Conservation (phyloP, 1,284 basidiomycete species). For the Malassezia pachydermatis region DNA sequence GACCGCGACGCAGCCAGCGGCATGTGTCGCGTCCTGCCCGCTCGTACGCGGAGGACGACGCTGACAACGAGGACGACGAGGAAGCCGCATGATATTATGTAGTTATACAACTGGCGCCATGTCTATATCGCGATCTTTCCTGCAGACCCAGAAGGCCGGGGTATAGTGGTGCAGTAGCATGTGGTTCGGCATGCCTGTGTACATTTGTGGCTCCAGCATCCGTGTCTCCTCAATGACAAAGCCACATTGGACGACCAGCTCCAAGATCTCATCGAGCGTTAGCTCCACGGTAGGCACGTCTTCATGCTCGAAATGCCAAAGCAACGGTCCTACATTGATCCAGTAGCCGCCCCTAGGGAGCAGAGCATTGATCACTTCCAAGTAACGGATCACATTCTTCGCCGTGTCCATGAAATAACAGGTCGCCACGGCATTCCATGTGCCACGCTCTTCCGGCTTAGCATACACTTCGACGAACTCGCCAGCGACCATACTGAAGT, state of each 20-base stretch:
- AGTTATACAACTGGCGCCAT: constrained; percentile 26
- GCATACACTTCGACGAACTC: constrained; percentile 42
- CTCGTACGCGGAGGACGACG: neutral
- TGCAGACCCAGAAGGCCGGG: constrained; percentile 49
- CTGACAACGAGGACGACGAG: neutral
- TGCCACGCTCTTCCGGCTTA: constrained; percentile 56
- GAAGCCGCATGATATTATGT: no score
- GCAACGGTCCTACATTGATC: constrained; percentile 61
- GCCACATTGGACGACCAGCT: constrained; percentile 63
- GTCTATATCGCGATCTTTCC: constrained; percentile 31
- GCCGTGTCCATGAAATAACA: constrained; percentile 97
- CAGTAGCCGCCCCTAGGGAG: constrained; percentile 38
- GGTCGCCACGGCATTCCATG: constrained; percentile 82
- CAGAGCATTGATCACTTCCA: constrained; percentile 42
- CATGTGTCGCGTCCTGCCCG: neutral
- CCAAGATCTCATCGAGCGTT: constrained; percentile 74
- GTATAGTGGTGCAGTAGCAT: constrained; percentile 85
- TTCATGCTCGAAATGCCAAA: constrained; percentile 95
- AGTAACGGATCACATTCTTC: constrained; percentile 37
- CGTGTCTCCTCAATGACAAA: constrained; percentile 72
- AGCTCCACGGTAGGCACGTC: constrained; percentile 64
- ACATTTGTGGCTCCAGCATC: constrained; percentile 65
- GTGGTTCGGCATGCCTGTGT: constrained; percentile 69
- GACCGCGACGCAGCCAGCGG: constrained; percentile 5
- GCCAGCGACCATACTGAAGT: constrained; percentile 47